phyloP scores from a whole-genome alignment of 257 asterid species.

The Nicotiana noctiflora region DNA sequence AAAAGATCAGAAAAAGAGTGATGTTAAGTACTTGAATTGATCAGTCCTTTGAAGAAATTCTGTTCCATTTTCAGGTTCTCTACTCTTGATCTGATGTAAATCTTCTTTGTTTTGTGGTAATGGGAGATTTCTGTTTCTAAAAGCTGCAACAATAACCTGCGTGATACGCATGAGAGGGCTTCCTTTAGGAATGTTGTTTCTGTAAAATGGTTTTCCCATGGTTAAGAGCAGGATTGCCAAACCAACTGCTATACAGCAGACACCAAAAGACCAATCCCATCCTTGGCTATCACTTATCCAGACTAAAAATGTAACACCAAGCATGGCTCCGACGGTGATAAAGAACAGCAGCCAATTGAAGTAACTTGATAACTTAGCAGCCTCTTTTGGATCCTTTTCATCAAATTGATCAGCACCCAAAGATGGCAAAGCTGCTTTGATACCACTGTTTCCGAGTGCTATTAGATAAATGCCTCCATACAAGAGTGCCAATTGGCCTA shows the following conservation, averaged over 20 bases:
- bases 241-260: conserved; percentile 38
- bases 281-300: conserved; percentile 64
- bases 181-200: conserved; percentile 43
- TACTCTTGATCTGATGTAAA: conserved; percentile 41
- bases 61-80: conserved; percentile 33
- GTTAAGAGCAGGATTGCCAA: conserved; percentile 32
- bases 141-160: conserved; percentile 59
- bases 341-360: conserved; percentile 60
- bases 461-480: conserved; percentile 49
- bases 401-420: conserved; percentile 79
- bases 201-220: conserved; percentile 43
- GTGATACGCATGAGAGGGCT: conserved; percentile 46
- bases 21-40: conserved; percentile 47
- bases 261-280: conserved; percentile 75
- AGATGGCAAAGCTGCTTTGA: conserved; percentile 63
- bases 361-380: conserved; percentile 55
- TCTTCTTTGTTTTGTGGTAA: conserved; percentile 34
- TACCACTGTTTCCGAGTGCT: conserved; percentile 55
- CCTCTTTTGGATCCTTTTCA: conserved; percentile 43
- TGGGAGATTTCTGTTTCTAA: conserved; percentile 42
- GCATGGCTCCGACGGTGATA: conserved; percentile 39
- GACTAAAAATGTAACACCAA: conserved; percentile 63
- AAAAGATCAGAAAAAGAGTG: neutral
- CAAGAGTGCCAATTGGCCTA: conserved; percentile 41
- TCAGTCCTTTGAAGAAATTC: conserved; percentile 56